Conservation (phyloP, 805 yeast genomes). For the Torulaspora gathmanii region DNA sequence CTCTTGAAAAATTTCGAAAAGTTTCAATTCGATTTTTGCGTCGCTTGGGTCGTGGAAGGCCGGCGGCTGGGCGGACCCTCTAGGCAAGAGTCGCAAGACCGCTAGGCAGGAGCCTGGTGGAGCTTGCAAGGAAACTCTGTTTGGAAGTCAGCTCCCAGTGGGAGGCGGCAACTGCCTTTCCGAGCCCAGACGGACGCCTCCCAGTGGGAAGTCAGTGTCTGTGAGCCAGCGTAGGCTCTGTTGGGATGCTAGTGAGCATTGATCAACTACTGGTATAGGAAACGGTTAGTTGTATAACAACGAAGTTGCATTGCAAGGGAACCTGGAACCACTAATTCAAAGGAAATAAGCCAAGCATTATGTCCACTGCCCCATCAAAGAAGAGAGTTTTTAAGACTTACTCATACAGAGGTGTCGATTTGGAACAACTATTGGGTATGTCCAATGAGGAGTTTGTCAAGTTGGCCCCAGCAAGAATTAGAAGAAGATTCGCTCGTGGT, state of each 20-base stretch:
- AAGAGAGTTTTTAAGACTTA: slow-evolving; percentile 93
- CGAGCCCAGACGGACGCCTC: too few species aligned
- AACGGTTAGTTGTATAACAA: background rate
- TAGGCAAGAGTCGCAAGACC: background rate
- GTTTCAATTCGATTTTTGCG: slow-evolving; percentile 1
- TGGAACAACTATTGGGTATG: slow-evolving; percentile 87
- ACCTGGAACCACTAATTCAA: background rate
- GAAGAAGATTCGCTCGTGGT: slow-evolving; percentile 99
- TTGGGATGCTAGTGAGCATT: background rate
- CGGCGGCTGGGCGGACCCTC: too few species aligned
- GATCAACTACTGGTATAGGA: background rate
- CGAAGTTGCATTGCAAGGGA: background rate
- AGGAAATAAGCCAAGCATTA: slow-evolving; percentile 9
- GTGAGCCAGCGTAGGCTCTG: background rate
- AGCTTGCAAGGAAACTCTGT: background rate
- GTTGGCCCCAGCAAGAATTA: slow-evolving; percentile 96
- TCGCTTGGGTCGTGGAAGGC: background rate
- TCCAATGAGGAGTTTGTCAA: slow-evolving; percentile 95
- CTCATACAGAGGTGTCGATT: slow-evolving; percentile 98
- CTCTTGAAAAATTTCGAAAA: background rate
- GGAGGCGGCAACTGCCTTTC: too few species aligned
- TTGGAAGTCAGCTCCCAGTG: too few species aligned
- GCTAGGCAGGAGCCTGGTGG: background rate
- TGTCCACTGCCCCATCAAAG: slow-evolving; percentile 47
- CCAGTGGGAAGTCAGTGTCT: too few species aligned